Percentiles rank a stretch among this genome's conserved stretches.
These are phyloP conservation scores for Phytophthora megakarya DNA, from an alignment of 352 stramenopile genomes.

Conservation along the genomic window DNA sequence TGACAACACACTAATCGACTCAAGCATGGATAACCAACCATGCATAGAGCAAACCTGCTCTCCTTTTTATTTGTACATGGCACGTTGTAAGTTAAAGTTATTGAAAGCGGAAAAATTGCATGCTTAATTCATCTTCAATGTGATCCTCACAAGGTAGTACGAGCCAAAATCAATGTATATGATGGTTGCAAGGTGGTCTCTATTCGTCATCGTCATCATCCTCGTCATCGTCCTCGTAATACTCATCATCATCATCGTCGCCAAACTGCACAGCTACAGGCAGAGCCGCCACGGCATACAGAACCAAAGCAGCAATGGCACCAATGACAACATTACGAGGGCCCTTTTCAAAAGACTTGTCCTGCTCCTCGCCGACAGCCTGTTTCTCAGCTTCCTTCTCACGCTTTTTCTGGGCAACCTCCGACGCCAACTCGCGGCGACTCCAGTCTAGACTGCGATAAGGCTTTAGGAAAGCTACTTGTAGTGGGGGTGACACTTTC, in stretches of 20 bases:
- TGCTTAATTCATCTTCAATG: constrained; percentile 4
- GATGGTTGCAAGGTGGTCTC: constrained; percentile 7
- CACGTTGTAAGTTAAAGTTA: constrained; percentile 49
- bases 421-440: constrained; percentile 63
- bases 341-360: constrained; percentile 70
- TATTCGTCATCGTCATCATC: constrained; percentile 33
- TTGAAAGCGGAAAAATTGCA: constrained; percentile 29
- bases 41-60: constrained; percentile 25
- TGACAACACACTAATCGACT: constrained; percentile 22
- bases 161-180: neutral
- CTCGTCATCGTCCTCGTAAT: constrained; percentile 48
- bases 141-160: neutral
- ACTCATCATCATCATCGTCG: constrained; percentile 46
- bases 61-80: constrained; percentile 52
- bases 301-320: constrained; percentile 62
- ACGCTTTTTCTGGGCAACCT: constrained; percentile 59
- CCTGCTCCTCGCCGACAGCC: constrained; percentile 23
- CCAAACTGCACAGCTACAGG: constrained; percentile 61
- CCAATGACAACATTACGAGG: constrained; percentile 84
- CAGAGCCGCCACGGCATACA: constrained; percentile 76
- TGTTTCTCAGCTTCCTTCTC: constrained; percentile 34
- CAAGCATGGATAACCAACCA: constrained; percentile 18
- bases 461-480: constrained; percentile 75
- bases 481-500: constrained; percentile 58
- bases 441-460: constrained; percentile 88